Evolutionary conservation across 306 rosid species (phyloP), one percentile per base, ranked within the genome.

Genomic region (Gastrolobium villosum): DNA sequence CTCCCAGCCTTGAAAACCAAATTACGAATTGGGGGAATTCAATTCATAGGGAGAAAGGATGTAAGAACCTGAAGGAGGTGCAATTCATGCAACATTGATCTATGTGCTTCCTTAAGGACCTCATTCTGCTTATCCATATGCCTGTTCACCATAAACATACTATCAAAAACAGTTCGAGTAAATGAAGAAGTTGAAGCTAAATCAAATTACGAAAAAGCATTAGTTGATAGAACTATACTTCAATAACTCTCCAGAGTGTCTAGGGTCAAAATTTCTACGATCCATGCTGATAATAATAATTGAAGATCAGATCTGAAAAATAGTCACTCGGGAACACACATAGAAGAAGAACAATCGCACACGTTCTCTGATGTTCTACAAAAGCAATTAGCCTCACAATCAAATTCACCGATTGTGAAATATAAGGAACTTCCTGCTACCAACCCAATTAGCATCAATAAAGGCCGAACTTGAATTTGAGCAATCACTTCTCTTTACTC

Each of bases 41-140:
- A 56, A 40, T 62, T 62, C 10, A 72, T 13, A 39, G 44, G 48
- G 31, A 11, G 11, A 5, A 50, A 39, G 15, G 2, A 41, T 46
- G 35, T 7, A 44, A 49, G 6, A 72, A 83, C 80, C 83, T 83
- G 79, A 46, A 72, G 80, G 40, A 66, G 78, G 46, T 60, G 80
- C 66, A 57, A 34, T 75, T 65, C 72, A 6, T 40, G 55, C 31
- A 83, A 34, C 83, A 83, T 78, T 5, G 74, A 72, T 39, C n/a
- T 66, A 53, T 78, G 34, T 5, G 82, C 39, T 65, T 78, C 83
- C 72, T 9, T 65, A 14, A 72, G 66, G 13, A 48, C 39, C 73
- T 78, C 62, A 34, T 83, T 65, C 65, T 78, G 83, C 65, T 34
- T 65, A 37, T 82, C 86, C 49, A 77, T 14, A 67, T 82, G 79